Conservation (phyloP, 169 alveolate species). For the Babesia ovis region DNA sequence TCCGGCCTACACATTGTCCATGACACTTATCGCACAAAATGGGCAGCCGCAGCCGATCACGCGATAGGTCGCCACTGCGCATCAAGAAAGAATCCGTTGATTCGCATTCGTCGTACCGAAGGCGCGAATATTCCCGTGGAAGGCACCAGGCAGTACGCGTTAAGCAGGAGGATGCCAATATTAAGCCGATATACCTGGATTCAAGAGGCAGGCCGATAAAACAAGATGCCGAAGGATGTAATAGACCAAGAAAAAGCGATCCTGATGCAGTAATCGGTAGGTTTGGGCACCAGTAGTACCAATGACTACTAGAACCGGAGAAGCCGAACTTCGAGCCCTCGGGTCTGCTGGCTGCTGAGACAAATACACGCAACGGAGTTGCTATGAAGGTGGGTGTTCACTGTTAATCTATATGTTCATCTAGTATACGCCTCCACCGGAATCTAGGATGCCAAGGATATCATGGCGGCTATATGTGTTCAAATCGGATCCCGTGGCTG, state of each 20-base stretch:
- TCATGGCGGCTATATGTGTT: constrained; percentile 85
- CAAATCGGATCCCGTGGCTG: constrained; percentile 55
- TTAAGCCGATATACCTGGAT: not conserved
- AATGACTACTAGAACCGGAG: constrained; percentile 27
- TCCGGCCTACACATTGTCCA: no score
- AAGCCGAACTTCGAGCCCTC: constrained; percentile 85
- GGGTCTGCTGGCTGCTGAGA: constrained; percentile 82
- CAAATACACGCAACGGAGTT: constrained; percentile 76
- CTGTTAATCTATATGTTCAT: not conserved
- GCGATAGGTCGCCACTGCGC: constrained; percentile 1
- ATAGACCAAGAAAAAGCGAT: not conserved
- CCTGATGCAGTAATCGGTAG: not conserved
- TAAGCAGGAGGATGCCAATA: not conserved
- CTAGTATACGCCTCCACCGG: constrained; percentile 84
- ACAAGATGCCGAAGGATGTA: not conserved
- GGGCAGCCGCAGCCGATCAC: constrained; percentile 11
- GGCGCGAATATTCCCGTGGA: not conserved
- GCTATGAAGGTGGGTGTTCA: constrained; percentile 69
- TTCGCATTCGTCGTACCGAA: not conserved
- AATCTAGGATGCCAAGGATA: constrained; percentile 74
- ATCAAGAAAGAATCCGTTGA: constrained; percentile 8
- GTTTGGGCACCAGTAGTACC: not conserved
- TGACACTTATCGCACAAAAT: not conserved
- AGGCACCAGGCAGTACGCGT: not conserved
- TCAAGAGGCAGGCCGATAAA: constrained; percentile 15